Percentiles rank a stretch among this genome's conserved stretches.
Evolutionary conservation across 352 stramenopile species (phyloP).

Genomic region (Phytophthora pistaciae): DNA sequence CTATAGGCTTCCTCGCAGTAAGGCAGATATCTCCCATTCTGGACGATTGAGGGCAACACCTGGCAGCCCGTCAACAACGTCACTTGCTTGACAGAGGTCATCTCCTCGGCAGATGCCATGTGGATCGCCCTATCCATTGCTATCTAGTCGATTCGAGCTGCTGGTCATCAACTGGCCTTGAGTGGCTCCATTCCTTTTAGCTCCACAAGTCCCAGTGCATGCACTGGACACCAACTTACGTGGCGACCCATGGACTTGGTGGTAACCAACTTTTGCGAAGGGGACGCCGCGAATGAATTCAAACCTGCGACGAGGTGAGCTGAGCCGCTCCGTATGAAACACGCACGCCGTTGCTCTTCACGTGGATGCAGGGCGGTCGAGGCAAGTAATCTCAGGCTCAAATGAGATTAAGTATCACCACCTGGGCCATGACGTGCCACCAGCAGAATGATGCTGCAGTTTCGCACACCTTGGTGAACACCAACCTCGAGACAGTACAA

Average conservation of each 20-base stretch:
- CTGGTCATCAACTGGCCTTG: conserved; percentile 12
- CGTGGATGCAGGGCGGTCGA: neutral
- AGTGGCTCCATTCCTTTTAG: neutral
- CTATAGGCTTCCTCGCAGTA: neutral
- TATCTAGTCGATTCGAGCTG: neutral
- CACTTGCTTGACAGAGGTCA: neutral
- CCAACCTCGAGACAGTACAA: neutral
- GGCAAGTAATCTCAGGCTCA: neutral
- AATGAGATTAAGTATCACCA: conserved; percentile 4
- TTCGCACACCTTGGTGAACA: conserved; percentile 6
- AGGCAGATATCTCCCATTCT: neutral
- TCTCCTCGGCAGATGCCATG: neutral
- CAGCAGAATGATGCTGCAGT: conserved; percentile 6
- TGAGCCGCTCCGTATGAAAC: conserved; percentile 8
- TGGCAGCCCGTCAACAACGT: conserved; percentile 5
- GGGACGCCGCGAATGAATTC: conserved; percentile 21
- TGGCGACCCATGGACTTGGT: neutral
- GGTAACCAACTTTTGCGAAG: conserved; percentile 6
- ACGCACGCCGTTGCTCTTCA: conserved; percentile 21
- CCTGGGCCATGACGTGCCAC: neutral
- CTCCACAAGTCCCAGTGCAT: neutral
- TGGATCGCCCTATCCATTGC: neutral
- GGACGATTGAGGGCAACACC: conserved; percentile 1
- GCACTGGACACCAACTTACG: conserved; percentile 6
- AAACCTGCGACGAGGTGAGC: conserved; percentile 3